Conservation (phyloP, 164 flowering plant species). For the Annona squamosa region DNA sequence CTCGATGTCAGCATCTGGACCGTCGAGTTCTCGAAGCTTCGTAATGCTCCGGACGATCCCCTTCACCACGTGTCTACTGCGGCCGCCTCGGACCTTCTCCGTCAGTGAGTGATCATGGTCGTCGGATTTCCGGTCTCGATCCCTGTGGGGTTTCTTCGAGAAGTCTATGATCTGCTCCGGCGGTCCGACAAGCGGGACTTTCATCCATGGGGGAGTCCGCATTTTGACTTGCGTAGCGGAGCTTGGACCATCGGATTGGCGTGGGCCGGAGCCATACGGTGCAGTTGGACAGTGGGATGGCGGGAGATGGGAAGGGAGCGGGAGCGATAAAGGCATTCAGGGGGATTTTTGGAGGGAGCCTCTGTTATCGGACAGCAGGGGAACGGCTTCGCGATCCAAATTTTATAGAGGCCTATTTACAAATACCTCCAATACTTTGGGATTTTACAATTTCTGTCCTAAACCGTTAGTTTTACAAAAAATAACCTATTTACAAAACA, state of each 20-base stretch:
- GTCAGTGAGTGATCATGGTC: slow-evolving; percentile 28
- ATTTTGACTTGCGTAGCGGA: slow-evolving; percentile 21
- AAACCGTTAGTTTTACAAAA: no score
- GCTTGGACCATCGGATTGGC: not conserved
- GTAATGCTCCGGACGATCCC: slow-evolving; percentile 43
- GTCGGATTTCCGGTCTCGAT: not conserved
- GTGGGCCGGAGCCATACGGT: not conserved
- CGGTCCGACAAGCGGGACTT: slow-evolving; percentile 44
- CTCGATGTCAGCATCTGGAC: not conserved
- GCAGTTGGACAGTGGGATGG: slow-evolving; percentile 6
- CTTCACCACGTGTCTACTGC: slow-evolving; percentile 56
- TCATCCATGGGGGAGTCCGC: slow-evolving; percentile 94
- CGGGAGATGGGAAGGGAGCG: not conserved
- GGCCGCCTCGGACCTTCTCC: slow-evolving; percentile 42
- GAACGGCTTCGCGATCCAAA: no score
- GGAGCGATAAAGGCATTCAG: not conserved
- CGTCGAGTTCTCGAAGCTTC: slow-evolving; percentile 24
- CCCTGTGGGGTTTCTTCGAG: slow-evolving; percentile 20
- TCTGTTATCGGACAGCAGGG: not conserved
- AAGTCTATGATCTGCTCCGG: slow-evolving; percentile 40
- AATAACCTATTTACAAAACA: no score
- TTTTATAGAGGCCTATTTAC: no score
- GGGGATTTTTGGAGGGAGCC: not conserved
- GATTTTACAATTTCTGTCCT: no score
- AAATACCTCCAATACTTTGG: no score